Conservation (phyloP, 164 flowering plant genomes). For the Paratinospora sagittata region DNA sequence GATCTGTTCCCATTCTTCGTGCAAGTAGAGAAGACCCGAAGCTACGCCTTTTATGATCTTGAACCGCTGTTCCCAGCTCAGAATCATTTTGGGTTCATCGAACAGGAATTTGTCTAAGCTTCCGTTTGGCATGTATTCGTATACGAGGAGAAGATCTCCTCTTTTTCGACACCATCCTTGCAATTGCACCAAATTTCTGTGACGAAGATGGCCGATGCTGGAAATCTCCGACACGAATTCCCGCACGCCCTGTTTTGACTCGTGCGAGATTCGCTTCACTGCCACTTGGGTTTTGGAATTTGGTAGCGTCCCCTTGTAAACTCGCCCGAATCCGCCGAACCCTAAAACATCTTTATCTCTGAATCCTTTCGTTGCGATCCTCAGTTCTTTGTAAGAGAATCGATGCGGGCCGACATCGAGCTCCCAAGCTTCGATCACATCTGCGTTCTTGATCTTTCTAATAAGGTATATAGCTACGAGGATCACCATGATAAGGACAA, state of each 20-base stretch:
- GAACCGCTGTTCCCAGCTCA: conserved; percentile 48
- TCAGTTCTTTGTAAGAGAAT: conserved; percentile 45
- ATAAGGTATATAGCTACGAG: conserved; percentile 19
- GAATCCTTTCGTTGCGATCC: conserved; percentile 27
- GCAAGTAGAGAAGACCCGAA: conserved; percentile 52
- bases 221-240: conserved; percentile 12
- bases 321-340: conserved; percentile 54
- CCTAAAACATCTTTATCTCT: conserved; percentile 32
- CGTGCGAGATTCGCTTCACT: conserved; percentile 11
- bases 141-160: conserved; percentile 9
- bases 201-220: conserved; percentile 8
- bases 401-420: conserved; percentile 47
- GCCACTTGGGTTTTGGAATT: conserved; percentile 23
- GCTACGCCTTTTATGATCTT: conserved; percentile 55
- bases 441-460: conserved; percentile 35
- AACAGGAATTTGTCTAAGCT: conserved; percentile 31
- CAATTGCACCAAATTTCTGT: conserved; percentile 10
- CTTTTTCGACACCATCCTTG: conserved; percentile 11
- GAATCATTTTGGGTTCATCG: conserved; percentile 28
- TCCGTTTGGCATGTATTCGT: conserved; percentile 11
- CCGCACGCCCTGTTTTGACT: conserved; percentile 7
- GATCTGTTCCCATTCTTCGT: conserved; percentile 59
- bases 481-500: conserved; percentile 15
- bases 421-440: conserved; percentile 55
- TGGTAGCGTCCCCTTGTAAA: conserved; percentile 47